These are phyloP conservation scores for Gnomoniopsis sp. DNA, from an alignment of 2,329 filamentous ascomycete genomes.

Conservation along the genomic window DNA sequence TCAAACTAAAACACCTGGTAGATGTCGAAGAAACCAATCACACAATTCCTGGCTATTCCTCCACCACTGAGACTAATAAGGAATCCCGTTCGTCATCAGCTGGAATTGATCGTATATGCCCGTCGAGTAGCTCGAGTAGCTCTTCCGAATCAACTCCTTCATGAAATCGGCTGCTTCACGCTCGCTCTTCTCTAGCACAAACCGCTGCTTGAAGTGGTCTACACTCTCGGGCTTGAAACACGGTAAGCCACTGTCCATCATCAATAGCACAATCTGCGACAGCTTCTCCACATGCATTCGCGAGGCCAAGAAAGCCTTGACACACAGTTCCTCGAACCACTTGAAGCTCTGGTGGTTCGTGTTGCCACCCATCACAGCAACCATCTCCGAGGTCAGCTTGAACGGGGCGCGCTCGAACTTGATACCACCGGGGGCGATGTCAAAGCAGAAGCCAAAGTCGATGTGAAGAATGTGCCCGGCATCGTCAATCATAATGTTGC, in stretches of 20 bases:
- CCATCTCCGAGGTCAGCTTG: conserved; percentile 96
- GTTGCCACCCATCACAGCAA: conserved; percentile 95
- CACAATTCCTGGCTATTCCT: neutral
- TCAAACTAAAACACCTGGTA: no score
- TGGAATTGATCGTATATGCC: conserved; percentile 98
- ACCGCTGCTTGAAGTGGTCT: conserved; percentile 85
- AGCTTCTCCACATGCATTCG: conserved; percentile 86
- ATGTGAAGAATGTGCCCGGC: conserved; percentile 97
- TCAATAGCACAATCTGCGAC: conserved; percentile 82
- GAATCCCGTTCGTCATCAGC: conserved; percentile 93
- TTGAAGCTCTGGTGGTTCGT: conserved; percentile 83
- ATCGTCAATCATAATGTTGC: conserved; percentile 99
- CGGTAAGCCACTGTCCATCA: conserved; percentile 93
- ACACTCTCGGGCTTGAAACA: conserved; percentile 98
- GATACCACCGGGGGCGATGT: conserved; percentile 94
- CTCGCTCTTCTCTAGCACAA: conserved; percentile 88
- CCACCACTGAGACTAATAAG: conserved; percentile 56
- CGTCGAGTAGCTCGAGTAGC: conserved; percentile 85
- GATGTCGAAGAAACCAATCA: neutral
- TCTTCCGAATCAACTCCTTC: conserved; percentile 83
- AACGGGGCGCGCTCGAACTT: conserved; percentile 98
- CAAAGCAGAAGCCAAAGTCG: conserved; percentile 99
- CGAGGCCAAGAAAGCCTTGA: conserved; percentile 90
- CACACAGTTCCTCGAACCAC: conserved; percentile 93
- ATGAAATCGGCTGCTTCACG: conserved; percentile 94